Percentiles rank a stretch among this genome's conserved stretches.
Conservation (phyloP, 345 rosid species). For the Boechera retrofracta region DNA sequence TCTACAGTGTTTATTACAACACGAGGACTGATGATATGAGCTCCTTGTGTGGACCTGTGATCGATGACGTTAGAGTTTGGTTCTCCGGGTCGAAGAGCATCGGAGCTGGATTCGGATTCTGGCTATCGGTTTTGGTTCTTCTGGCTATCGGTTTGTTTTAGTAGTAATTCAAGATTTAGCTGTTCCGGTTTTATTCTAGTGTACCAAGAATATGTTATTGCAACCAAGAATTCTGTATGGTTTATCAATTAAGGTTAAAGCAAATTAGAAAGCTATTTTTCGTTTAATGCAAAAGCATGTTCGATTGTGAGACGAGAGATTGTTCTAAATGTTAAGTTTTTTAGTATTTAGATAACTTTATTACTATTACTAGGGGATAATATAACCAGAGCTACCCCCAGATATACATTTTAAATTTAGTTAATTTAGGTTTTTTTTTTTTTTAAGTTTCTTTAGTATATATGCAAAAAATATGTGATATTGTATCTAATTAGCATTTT, state of each 20-base stretch:
- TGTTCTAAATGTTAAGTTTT: neutral
- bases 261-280: neutral
- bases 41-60: slow-evolving; percentile 95
- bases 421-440: too few species aligned
- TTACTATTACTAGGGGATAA: too few species aligned
- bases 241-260: neutral
- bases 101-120: slow-evolving; percentile 48
- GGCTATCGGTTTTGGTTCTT: slow-evolving; percentile 45
- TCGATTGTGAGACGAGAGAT: neutral
- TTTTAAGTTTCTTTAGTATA: too few species aligned
- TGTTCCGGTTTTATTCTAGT: slow-evolving; percentile 5
- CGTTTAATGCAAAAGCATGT: neutral
- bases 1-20: slow-evolving; percentile 90
- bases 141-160: slow-evolving; percentile 43
- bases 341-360: too few species aligned
- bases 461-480: too few species aligned
- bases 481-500: too few species aligned
- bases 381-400: too few species aligned
- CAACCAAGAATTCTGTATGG: slow-evolving; percentile 28
- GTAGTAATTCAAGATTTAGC: slow-evolving; percentile 34
- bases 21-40: slow-evolving; percentile 95
- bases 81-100: slow-evolving; percentile 54
- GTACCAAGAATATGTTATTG: slow-evolving; percentile 21
- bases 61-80: slow-evolving; percentile 92
- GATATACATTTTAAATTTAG: too few species aligned